A percentile compares a stretch with the other conserved stretches of the same genome.
Evolutionary conservation across 352 stramenopile genomes (phyloP).

Genomic region (Phytophthora sp.): DNA sequence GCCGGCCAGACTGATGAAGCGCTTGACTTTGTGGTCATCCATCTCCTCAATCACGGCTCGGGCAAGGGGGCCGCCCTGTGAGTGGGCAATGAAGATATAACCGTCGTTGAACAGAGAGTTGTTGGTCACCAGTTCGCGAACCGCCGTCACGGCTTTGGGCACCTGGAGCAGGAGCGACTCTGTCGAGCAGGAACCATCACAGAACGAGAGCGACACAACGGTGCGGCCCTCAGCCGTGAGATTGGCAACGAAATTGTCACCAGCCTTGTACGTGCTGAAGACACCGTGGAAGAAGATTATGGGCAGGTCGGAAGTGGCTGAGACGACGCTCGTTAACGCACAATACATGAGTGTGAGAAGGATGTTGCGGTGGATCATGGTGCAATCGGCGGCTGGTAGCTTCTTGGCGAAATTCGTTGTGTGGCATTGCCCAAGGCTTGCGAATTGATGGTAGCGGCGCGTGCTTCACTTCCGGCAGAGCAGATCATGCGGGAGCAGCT

Average conservation of each 20-base stretch:
- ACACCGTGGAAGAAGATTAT: constrained; percentile 55
- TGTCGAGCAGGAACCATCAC: constrained; percentile 32
- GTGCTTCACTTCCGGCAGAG: constrained; percentile 12
- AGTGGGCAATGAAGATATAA: no score
- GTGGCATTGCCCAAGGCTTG: constrained; percentile 7
- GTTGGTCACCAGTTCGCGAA: constrained; percentile 31
- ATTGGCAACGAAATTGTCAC: constrained; percentile 32
- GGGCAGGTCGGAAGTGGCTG: constrained; percentile 27
- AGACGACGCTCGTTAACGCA: constrained; percentile 4
- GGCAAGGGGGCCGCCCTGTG: constrained; percentile 35
- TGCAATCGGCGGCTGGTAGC: constrained; percentile 1
- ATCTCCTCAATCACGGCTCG: constrained; percentile 53
- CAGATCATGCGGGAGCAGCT: constrained; percentile 14
- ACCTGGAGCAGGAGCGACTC: constrained; percentile 38
- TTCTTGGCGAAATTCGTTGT: constrained; percentile 31
- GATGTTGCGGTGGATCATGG: constrained; percentile 17
- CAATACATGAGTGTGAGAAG: constrained; percentile 18
- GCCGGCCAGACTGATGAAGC: constrained; percentile 44
- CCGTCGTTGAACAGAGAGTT: no score
- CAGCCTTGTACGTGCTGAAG: constrained; percentile 12
- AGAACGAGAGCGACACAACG: constrained; percentile 43
- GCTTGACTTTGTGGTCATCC: constrained; percentile 54
- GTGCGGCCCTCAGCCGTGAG: constrained; percentile 37
- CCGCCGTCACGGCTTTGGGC: constrained; percentile 34
- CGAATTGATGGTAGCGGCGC: constrained; percentile 19